Base-by-base conservation (phyloP, 23 red algal genomes). In the Cyanidiococcus yangmingshanensis region DNA sequence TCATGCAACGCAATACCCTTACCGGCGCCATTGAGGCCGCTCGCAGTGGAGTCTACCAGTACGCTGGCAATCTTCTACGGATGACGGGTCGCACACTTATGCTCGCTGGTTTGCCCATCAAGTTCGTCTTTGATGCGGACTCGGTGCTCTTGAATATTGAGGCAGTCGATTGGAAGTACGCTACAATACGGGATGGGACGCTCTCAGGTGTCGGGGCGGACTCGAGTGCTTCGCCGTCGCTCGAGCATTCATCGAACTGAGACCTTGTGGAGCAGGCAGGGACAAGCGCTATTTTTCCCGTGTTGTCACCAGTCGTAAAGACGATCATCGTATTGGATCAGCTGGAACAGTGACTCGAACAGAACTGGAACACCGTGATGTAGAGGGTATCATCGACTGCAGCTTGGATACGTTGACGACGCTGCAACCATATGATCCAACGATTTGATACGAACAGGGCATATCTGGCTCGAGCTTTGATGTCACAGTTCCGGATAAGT, bases 101-200 rank as follows among this genome's bases (percentile, higher is more conserved):
- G 38, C 39, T 74, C 1, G 92, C 92, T 12, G 92, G 92, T 31
- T 50, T 96, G 51, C 92, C 92, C 18, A 79, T 95, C 32, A 95
- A 95, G 81, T 95, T 95, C 58, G 58, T 89, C 26, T 95, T 95
- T 57, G 91, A 95, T 77, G 80, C 85, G 0, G 91, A 95, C 57
- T 87, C 83, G 27, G 86, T 95, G 0, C 37, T 95, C 16, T 29
- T 71, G 7, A 71, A 71, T 71, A 35, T 71, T 25, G 63, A 71
- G 27, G 32, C 63, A 29, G 63, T 71, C 7, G 63, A 25, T 35
- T 32, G 63, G n/a, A 71, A 71, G 63, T 35, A 35, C 27, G 7
- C 32, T 2, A 21, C 12, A 15, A 21, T 21, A 15, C 45, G 45
- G 7, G 45, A 54, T 7, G 45, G 12, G 45, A 15, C 21, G 12